Percentiles rank a stretch among this genome's conserved stretches.
phyloP scores from a whole-genome alignment of 768 basidiomycete genomes.

The Suillus luteus region DNA sequence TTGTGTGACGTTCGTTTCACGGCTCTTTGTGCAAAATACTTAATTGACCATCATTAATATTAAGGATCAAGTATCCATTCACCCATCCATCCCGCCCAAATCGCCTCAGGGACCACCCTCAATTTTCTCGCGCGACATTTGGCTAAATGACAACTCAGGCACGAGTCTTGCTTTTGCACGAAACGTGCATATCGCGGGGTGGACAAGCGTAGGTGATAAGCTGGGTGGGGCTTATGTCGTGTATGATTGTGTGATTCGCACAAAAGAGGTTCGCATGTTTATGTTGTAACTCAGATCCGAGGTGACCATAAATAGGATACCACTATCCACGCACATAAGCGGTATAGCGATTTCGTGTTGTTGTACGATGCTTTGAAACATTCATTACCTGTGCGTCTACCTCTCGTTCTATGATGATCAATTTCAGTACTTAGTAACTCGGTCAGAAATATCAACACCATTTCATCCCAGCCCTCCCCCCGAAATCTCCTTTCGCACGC shows the following conservation, averaged over 20 bases:
- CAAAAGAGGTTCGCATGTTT: slow-evolving; percentile 49
- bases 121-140: slow-evolving; percentile 69
- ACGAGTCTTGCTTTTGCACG: slow-evolving; percentile 59
- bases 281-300: neutral
- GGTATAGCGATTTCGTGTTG: slow-evolving; percentile 66
- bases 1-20: slow-evolving; percentile 45
- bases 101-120: slow-evolving; percentile 46
- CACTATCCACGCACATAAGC: slow-evolving; percentile 63
- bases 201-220: slow-evolving; percentile 72
- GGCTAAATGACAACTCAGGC: slow-evolving; percentile 62
- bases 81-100: slow-evolving; percentile 16
- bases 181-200: slow-evolving; percentile 65
- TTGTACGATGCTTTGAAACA: slow-evolving; percentile 49
- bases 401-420: slow-evolving; percentile 1
- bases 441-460: slow-evolving; percentile 45
- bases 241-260: slow-evolving; percentile 70
- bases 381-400: slow-evolving; percentile 51
- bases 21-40: neutral
- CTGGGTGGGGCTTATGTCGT: slow-evolving; percentile 68
- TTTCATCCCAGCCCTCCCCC: slow-evolving; percentile 61
- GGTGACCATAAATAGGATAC: slow-evolving; percentile 45
- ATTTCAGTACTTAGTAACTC: neutral
- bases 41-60: slow-evolving; percentile 11
- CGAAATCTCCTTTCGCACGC: slow-evolving; percentile 66
- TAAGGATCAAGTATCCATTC: slow-evolving; percentile 21